A percentile compares a stretch with the other conserved stretches of the same genome.
Evolutionary conservation across 1,284 basidiomycete species (phyloP).

Genomic region (Malassezia brasiliensis): DNA sequence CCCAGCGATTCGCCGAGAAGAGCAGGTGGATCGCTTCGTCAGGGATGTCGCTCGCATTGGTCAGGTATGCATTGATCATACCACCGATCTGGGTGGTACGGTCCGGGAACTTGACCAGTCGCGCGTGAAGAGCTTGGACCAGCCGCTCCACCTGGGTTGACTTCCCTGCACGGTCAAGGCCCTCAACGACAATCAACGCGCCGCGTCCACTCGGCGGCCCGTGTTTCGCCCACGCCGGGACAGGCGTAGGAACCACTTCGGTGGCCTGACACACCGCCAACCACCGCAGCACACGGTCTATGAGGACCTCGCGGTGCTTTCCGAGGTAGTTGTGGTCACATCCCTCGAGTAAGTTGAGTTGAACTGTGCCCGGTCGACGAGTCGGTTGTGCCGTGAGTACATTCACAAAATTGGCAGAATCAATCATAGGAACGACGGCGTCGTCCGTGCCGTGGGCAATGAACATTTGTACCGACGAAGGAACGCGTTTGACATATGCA

Average conservation of each 20-base stretch:
- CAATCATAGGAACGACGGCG: conserved; percentile 5
- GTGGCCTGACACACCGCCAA: neutral
- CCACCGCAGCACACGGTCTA: conserved; percentile 2
- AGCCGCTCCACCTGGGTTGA: conserved; percentile 42
- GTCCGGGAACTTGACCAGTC: conserved; percentile 53
- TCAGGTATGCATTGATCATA: conserved; percentile 85
- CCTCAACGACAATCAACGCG: conserved; percentile 44
- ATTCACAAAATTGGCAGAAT: conserved; percentile 1
- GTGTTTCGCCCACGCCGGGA: neutral
- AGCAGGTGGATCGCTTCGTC: conserved; percentile 86
- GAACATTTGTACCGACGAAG: conserved; percentile 1
- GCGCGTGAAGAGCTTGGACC: conserved; percentile 23
- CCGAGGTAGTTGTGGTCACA: conserved; percentile 15
- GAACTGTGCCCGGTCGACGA: conserved; percentile 6
- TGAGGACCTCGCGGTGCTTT: neutral
- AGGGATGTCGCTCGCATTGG: conserved; percentile 71
- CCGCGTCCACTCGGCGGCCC: conserved; percentile 20
- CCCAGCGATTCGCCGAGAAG: conserved; percentile 96
- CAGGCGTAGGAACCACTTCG: neutral
- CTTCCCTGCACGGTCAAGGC: conserved; percentile 46
- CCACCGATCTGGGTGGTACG: conserved; percentile 80
- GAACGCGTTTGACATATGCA: neutral
- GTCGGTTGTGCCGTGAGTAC: conserved; percentile 5
- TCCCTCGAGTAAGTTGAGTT: neutral
- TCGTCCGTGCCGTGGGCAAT: conserved; percentile 11